phyloP scores from a whole-genome alignment of 441 rosid genomes.

The Brassica balearica region DNA sequence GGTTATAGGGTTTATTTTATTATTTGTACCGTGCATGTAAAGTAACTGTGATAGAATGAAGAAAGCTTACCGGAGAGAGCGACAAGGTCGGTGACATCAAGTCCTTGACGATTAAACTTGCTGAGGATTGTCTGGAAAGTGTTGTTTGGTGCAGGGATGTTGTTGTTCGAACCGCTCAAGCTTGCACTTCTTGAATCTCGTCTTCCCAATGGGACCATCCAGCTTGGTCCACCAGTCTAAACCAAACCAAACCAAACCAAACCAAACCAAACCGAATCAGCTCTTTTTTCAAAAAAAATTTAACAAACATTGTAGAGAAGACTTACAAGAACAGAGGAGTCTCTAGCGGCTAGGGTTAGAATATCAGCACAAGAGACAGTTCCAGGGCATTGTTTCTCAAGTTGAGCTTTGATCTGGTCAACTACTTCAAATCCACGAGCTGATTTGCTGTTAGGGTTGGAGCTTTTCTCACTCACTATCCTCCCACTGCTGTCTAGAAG shows the following conservation, averaged over 20 bases:
- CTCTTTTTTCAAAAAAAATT: background rate
- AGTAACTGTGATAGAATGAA: background rate
- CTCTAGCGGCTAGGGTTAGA: slow-evolving; percentile 85
- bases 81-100: slow-evolving; percentile 78
- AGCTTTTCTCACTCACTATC: slow-evolving; percentile 70
- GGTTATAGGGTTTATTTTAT: background rate
- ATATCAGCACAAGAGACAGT: slow-evolving; percentile 90
- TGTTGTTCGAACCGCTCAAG: slow-evolving; percentile 86
- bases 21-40: background rate
- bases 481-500: slow-evolving; percentile 69
- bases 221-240: slow-evolving; percentile 86
- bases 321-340: slow-evolving; percentile 84
- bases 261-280: slow-evolving; percentile 17
- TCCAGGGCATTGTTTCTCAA: slow-evolving; percentile 75
- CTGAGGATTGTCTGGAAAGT: slow-evolving; percentile 73
- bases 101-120: slow-evolving; percentile 79
- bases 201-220: slow-evolving; percentile 93
- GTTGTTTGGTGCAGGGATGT: slow-evolving; percentile 91
- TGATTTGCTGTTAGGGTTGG: slow-evolving; percentile 75
- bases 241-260: slow-evolving; percentile 18
- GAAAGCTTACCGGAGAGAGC: slow-evolving; percentile 73
- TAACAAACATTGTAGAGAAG: background rate
- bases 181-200: slow-evolving; percentile 82
- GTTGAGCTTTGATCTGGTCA: slow-evolving; percentile 72
- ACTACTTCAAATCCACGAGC: slow-evolving; percentile 85